Base-by-base conservation (phyloP, 129 eudicot species). In the Smallanthus sonchifolius region DNA sequence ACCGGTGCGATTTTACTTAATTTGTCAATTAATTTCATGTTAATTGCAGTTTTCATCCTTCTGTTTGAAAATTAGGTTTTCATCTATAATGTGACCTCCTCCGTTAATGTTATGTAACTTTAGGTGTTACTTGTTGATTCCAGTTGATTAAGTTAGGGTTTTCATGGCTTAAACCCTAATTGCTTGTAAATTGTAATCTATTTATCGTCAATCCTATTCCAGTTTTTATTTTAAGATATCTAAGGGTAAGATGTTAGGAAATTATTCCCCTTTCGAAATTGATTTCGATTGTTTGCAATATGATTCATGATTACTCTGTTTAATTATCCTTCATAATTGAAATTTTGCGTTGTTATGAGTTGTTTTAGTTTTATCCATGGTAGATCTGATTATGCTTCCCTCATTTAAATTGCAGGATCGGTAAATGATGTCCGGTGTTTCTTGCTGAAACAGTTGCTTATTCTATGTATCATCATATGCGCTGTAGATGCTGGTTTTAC, bases 361-460 rank as follows among this genome's bases (percentile, higher is more conserved):
- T 60, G 16, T 3, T 11, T 60, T 19, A 30, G 66, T 32, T 35
- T 24, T 24, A 45, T 74, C 71, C 30, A 66, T 74, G 15, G 28
- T 37, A 28, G 66, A 62, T 15, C 78, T 69, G 74, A 79, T 51
- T 54, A 28, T 47, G 17, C 59, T 39, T 74, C 63, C 60, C 43
- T 69, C 47, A 51, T 77, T 13, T n/a, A 55, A 74, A n/a, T 83
- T 82, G 77, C 91, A 92, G 96, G 96, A 64, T 63, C 72, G 56
- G 45, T 73, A 42, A 66, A 66, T 65, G 80, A 62, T 69, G 55
- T 57, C 65, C 68, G 40, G n/a, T 66, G 75, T 77, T 75, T 36
- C 38, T 34, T 84, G 70, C 71, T 85, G 70, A 87, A 74, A 59
- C 82, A 72, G 74, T 77, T 89, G 56, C 60, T 92, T 52, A 67